A percentile compares a stretch with the other conserved stretches of the same genome.
Evolutionary conservation across 1,284 basidiomycete species (phyloP).

Genomic region (Phellinidium pouzarii): DNA sequence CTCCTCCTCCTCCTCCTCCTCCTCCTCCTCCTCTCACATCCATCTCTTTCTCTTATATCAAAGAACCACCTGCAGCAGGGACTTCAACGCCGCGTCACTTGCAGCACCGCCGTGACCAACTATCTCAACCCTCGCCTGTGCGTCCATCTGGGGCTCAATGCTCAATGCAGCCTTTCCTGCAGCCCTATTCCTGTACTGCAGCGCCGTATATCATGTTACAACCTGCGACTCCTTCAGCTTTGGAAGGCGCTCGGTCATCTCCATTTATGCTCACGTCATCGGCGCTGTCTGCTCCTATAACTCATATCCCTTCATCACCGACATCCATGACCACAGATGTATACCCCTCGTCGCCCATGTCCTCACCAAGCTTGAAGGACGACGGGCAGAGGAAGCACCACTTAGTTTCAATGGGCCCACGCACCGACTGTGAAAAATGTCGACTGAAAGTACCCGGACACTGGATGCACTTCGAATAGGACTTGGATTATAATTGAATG

Average conservation of each 20-base stretch:
- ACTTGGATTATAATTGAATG: not conserved
- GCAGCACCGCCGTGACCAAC: not conserved
- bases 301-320: constrained; percentile 15
- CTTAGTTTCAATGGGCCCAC: constrained; percentile 62
- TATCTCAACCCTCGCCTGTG: constrained; percentile 10
- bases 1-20: not conserved
- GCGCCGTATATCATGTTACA: constrained; percentile 31
- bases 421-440: constrained; percentile 67
- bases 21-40: not conserved
- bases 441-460: constrained; percentile 61
- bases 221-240: constrained; percentile 31
- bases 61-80: not conserved
- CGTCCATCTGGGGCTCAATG: not conserved
- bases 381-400: constrained; percentile 32
- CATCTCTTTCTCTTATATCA: too few species aligned
- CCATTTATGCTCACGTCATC: not conserved
- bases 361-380: constrained; percentile 13
- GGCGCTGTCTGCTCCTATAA: not conserved
- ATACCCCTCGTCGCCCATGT: constrained; percentile 25
- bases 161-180: constrained; percentile 9
- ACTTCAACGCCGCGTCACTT: not conserved
- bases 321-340: constrained; percentile 22
- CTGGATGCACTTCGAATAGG: constrained; percentile 57
- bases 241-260: not conserved
- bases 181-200: not conserved